Evolutionary conservation across 176 grass and related monocot species (phyloP).

Genomic region (Paspalum vaginatum): DNA sequence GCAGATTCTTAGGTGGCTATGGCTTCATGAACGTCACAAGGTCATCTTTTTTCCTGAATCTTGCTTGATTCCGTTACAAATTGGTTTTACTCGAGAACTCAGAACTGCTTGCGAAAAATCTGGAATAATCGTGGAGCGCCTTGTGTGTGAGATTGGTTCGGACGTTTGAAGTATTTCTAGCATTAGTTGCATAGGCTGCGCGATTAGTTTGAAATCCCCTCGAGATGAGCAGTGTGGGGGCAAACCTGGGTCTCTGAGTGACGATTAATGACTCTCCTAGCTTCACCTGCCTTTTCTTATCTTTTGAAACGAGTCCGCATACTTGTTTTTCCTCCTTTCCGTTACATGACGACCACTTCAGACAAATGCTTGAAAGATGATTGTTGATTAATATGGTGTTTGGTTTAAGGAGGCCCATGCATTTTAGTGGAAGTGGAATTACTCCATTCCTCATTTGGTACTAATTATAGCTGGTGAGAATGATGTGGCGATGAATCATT

Average conservation of each 20-base stretch:
- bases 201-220: slow-evolving; percentile 31
- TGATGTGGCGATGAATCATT: no score
- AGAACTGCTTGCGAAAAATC: background rate
- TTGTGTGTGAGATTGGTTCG: background rate
- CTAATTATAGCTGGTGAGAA: no score
- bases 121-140: background rate
- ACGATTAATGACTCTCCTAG: no score
- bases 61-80: background rate
- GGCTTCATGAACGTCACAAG: slow-evolving; percentile 97
- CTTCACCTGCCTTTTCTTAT: no score
- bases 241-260: background rate
- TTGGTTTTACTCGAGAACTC: background rate
- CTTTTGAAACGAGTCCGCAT: no score
- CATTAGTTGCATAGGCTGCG: slow-evolving; percentile 18
- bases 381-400: background rate
- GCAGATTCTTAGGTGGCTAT: slow-evolving; percentile 75
- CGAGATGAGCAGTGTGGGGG: background rate
- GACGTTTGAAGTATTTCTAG: background rate
- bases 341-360: background rate
- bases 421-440: no score
- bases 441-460: no score
- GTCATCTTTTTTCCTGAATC: slow-evolving; percentile 39
- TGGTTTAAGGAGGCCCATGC: no score
- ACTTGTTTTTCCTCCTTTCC: no score
- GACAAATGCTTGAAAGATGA: slow-evolving; percentile 25